Evolutionary conservation across 2,329 filamentous ascomycete genomes (phyloP), one percentile per base, ranked within the genome.

Genomic region (Monosporascus cannonballus): DNA sequence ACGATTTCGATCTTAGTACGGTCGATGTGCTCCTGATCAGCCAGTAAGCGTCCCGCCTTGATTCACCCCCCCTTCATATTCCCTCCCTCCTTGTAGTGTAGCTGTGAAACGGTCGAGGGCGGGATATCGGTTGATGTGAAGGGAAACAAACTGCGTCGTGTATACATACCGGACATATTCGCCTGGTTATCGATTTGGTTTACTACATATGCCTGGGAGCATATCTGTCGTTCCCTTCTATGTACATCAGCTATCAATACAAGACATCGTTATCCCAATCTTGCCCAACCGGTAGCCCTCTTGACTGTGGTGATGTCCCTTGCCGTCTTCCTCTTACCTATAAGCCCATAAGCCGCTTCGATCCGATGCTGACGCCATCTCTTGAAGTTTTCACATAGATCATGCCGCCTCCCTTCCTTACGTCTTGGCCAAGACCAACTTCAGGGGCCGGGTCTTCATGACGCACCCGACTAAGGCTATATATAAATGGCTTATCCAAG

Each of bases 381-480:
- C n/a, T 44, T 27, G 53, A 61, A 96, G 93, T 87, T 99, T 99
- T 68, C 94, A 99, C 71, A 81, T 97, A 69, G 94, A 99, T 67
- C 94, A 99, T 75, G 94, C 94, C n/a, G 93, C 93, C 17, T 96
- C 93, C n/a, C 77, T 99, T 47, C 94, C 94, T 45, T 99, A 97
- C 69, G 94, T 99, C 54, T 81, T 99, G 59, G 89, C 93, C 59
- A 99, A 99, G 76, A 97, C 94, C 38, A 96, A 96, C 71, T 99
- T 99, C 76, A 87, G 89, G 59, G 94, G 94, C 48, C 85, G 92
- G 22, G 93, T 97, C 56, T 97, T 96, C 76, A 99, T 97, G 93
- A 99, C 94, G 49, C 94, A 99, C 76, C 91, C 94, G 2, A 99
- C 94, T 47, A 97, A 99, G 71, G 94, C 94, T 63, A 99, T 99